Evolutionary conservation across 305 asterid genomes (phyloP).

Genomic region (Andrographis paniculata): DNA sequence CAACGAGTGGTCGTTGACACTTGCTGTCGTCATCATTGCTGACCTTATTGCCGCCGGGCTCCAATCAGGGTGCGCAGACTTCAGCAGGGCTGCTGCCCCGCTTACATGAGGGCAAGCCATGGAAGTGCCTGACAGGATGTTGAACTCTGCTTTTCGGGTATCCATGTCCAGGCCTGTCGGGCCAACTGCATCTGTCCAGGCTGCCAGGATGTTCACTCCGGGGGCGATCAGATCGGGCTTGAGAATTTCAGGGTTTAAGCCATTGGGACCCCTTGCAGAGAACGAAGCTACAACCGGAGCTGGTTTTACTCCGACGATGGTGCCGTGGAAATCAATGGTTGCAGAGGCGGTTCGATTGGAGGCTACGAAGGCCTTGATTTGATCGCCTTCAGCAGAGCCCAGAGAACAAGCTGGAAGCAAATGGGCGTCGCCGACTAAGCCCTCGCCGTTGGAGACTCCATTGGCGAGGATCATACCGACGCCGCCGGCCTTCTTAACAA

Average conservation of each 20-base stretch:
- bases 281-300: slow-evolving; percentile 96
- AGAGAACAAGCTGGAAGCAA: slow-evolving; percentile 70
- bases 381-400: slow-evolving; percentile 63
- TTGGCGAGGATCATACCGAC: slow-evolving; percentile 90
- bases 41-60: slow-evolving; percentile 85
- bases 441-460: slow-evolving; percentile 80
- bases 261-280: slow-evolving; percentile 87
- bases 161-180: slow-evolving; percentile 82
- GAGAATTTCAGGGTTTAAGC: slow-evolving; percentile 72
- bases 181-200: slow-evolving; percentile 89
- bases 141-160: slow-evolving; percentile 63
- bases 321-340: slow-evolving; percentile 60
- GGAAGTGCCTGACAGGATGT: slow-evolving; percentile 82
- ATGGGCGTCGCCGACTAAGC: slow-evolving; percentile 90
- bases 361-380: slow-evolving; percentile 46
- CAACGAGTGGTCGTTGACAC: slow-evolving; percentile 34
- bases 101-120: slow-evolving; percentile 97
- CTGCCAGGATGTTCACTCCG: slow-evolving; percentile 86
- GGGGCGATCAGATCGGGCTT: slow-evolving; percentile 92
- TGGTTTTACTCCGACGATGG: slow-evolving; percentile 68
- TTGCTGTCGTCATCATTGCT: slow-evolving; percentile 91
- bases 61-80: slow-evolving; percentile 95
- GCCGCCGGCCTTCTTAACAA: slow-evolving; percentile 86
- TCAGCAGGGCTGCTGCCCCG: slow-evolving; percentile 93
- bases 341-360: slow-evolving; percentile 44